Percentiles rank a stretch among this genome's conserved stretches.
Evolutionary conservation across 352 stramenopile species (phyloP).

Genomic region (Globisporangium nunn): DNA sequence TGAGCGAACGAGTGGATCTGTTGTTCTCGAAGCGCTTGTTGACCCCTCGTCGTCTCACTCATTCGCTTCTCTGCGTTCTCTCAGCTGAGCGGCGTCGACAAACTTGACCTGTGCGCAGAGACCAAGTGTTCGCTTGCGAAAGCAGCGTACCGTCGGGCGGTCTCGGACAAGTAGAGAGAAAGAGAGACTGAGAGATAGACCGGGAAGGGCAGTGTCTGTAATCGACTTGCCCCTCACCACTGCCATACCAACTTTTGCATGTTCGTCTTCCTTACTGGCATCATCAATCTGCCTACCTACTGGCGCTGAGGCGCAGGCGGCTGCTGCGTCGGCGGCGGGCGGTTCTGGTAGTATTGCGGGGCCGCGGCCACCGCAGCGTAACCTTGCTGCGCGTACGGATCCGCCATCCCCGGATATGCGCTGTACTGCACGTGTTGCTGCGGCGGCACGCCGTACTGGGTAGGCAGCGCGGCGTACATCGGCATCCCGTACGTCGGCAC

Average conservation of each 20-base stretch:
- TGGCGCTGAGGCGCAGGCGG: conserved; percentile 6
- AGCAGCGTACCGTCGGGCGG: conserved; percentile 32
- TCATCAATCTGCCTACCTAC: neutral
- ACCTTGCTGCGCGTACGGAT: conserved; percentile 17
- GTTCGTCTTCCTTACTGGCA: too few relatives aligned
- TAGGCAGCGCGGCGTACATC: conserved; percentile 22
- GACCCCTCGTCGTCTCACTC: neutral
- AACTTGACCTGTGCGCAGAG: conserved; percentile 53
- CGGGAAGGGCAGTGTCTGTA: too few relatives aligned
- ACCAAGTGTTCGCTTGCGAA: conserved; percentile 51
- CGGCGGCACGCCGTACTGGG: conserved; percentile 7
- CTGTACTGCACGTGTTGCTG: conserved; percentile 20
- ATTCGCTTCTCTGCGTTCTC: neutral
- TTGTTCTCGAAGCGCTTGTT: neutral
- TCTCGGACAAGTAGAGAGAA: conserved; percentile 12
- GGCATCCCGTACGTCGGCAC: conserved; percentile 20
- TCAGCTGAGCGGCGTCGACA: conserved; percentile 40
- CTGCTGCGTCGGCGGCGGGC: conserved; percentile 15
- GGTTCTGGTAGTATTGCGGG: conserved; percentile 22
- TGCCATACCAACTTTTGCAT: neutral
- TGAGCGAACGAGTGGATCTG: conserved; percentile 9
- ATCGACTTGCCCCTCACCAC: too few relatives aligned
- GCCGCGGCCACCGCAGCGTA: conserved; percentile 13
- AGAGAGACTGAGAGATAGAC: too few relatives aligned
- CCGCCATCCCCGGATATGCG: conserved; percentile 17